Base-by-base conservation (phyloP, 1,284 basidiomycete genomes). In the Fomes fomentarius region DNA sequence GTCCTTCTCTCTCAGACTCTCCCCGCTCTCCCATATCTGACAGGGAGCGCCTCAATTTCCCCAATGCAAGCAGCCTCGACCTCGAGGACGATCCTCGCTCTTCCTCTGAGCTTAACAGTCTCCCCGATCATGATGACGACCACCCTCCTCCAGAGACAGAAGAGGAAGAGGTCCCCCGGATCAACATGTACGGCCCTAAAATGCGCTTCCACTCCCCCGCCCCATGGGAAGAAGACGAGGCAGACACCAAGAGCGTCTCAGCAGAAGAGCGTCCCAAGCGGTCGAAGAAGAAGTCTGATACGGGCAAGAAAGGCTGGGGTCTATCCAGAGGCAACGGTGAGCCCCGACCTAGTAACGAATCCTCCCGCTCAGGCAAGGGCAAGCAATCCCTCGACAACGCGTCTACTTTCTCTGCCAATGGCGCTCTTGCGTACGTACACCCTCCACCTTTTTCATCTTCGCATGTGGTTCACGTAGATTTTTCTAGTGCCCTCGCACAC, bases 151-250 rank as follows among this genome's bases (percentile, higher is more conserved):
- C 61, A 12, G 72, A 71, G 25, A 57, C 65, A 28, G 67, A 74
- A 21, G 75, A 79, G 31, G 61, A 69, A 50, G 70, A 77, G 52
- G 48, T 63, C 14, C 59, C 76, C 56, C 77, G 84, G 51, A 81
- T 89, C 70, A 90, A 86, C 64, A 73, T 85, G 49, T 81, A 87
- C 38, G 90, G 90, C 15, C 89, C 89, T 25, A 89, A 84, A 68
- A 88, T 92, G 80, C 82, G 85, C 43, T 83, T 91, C 66, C 88
- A 91, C 69, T 87, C 87, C 55, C 84, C 79, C 25, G 87, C 89
- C 22, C 89, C 90, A 39, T 92, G 89, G 89, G 89, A 92, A 71
- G 73, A 80, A 44, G 85, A 83, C 46, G 79, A 76, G 21, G 75
- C 71, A n/a, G 43, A 71, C 15, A 57, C 77, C 79, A 80, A 61